Percentiles rank a stretch among this genome's conserved stretches.
Evolutionary conservation across 1,139 yeast species (phyloP).

Genomic region (Saccharomyces hybrid): DNA sequence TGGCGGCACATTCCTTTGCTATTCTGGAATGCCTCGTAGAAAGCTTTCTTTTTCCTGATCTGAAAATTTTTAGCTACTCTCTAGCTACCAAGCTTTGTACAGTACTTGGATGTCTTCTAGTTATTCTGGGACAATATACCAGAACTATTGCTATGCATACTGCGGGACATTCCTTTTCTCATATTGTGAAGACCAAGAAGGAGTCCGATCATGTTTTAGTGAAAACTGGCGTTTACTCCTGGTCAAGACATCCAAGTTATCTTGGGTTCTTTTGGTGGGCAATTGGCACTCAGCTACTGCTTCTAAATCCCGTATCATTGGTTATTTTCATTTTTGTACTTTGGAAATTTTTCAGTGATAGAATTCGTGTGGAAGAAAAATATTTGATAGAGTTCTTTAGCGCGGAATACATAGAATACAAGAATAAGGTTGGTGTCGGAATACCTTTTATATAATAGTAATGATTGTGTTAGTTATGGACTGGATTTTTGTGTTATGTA

Average conservation of each 20-base stretch:
- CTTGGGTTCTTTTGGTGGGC: conserved; percentile 94
- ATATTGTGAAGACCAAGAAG: conserved; percentile 54
- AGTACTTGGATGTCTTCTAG: conserved; percentile 41
- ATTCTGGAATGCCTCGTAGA: conserved; percentile 42
- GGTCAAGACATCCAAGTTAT: conserved; percentile 81
- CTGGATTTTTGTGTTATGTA: neutral
- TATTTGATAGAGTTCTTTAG: conserved; percentile 64
- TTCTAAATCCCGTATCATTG: conserved; percentile 55
- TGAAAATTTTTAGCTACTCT: conserved; percentile 17
- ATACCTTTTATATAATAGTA: conserved; percentile 52
- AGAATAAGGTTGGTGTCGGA: conserved; percentile 42
- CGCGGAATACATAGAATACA: conserved; percentile 50
- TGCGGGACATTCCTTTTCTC: conserved; percentile 85
- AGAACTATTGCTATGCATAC: conserved; percentile 79
- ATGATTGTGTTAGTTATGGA: neutral
- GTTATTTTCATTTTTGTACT: conserved; percentile 43
- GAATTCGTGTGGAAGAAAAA: conserved; percentile 67
- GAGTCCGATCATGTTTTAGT: conserved; percentile 54
- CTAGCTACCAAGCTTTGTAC: conserved; percentile 16
- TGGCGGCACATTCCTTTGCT: conserved; percentile 54
- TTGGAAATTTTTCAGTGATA: conserved; percentile 56
- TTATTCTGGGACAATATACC: conserved; percentile 54
- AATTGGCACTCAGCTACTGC: conserved; percentile 66
- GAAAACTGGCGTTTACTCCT: conserved; percentile 61
- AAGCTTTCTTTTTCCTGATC: conserved; percentile 33